phyloP scores from a whole-genome alignment of 129 eudicot genomes.

The Centrapalus pauciflorus region DNA sequence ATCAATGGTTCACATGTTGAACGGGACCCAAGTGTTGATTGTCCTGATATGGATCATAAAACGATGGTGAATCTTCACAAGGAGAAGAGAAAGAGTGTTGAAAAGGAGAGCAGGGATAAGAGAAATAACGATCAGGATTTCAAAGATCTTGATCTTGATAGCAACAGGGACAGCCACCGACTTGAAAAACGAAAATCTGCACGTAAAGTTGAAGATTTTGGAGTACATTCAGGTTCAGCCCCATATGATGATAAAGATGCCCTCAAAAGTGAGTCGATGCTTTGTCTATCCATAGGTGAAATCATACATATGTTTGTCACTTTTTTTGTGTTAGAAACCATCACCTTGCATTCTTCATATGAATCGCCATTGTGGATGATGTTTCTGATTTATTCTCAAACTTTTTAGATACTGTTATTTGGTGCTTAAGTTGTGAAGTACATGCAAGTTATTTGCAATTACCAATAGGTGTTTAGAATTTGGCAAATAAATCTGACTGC shows the following conservation, averaged over 20 bases:
- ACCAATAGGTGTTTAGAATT: background rate
- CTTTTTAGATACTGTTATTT: background rate
- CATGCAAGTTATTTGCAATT: background rate
- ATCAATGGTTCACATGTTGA: constrained; percentile 48
- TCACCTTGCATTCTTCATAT: background rate
- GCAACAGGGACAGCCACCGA: constrained; percentile 36
- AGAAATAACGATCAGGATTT: constrained; percentile 60
- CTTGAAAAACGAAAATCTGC: constrained; percentile 50
- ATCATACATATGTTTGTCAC: background rate
- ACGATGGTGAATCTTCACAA: constrained; percentile 53
- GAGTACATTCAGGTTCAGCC: constrained; percentile 26
- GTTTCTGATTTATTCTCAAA: background rate
- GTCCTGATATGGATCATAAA: constrained; percentile 70
- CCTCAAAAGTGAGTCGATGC: constrained; percentile 49
- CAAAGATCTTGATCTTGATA: constrained; percentile 48
- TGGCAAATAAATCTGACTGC: background rate
- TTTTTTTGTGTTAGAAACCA: background rate
- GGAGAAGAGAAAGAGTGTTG: constrained; percentile 64
- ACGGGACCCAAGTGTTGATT: constrained; percentile 58
- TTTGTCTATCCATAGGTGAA: background rate
- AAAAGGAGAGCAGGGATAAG: constrained; percentile 46
- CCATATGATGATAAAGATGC: constrained; percentile 52
- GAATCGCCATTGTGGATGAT: background rate
- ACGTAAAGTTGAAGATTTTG: constrained; percentile 54
- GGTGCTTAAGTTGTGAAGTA: background rate